Evolutionary conservation across 2,329 filamentous ascomycete species (phyloP).

Genomic region (Penicillium sp.): DNA sequence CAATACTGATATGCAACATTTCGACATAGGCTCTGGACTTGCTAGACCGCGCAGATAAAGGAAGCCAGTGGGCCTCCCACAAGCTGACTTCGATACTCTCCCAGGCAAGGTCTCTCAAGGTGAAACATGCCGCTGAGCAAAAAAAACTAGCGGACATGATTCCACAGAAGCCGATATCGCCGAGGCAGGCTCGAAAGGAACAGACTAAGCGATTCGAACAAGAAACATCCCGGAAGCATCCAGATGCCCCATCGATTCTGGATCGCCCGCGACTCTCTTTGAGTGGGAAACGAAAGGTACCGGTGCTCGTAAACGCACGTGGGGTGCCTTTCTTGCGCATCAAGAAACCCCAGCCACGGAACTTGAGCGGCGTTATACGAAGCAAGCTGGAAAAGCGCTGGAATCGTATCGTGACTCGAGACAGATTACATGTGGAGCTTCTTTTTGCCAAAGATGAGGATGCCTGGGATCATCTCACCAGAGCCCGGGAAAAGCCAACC

Average conservation of each 20-base stretch:
- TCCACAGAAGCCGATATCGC: conserved; percentile 29
- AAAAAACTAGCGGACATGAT: conserved; percentile 18
- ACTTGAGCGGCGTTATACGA: conserved; percentile 43
- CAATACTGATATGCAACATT: conserved; percentile 10
- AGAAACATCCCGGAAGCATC: conserved; percentile 37
- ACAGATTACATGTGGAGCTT: conserved; percentile 36
- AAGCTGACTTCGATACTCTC: conserved; percentile 35
- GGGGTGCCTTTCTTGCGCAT: conserved; percentile 50
- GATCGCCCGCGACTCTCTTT: conserved; percentile 40
- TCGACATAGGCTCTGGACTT: conserved; percentile 43
- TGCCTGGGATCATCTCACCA: conserved; percentile 44
- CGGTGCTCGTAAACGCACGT: conserved; percentile 47
- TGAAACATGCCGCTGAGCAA: conserved; percentile 29
- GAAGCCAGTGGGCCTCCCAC: conserved; percentile 29
- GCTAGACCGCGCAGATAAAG: conserved; percentile 38
- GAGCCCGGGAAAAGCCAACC: conserved; percentile 21
- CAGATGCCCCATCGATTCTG: conserved; percentile 40
- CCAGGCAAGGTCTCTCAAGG: conserved; percentile 28
- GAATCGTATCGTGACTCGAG: conserved; percentile 39
- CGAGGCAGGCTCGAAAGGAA: conserved; percentile 29
- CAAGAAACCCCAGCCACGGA: conserved; percentile 49
- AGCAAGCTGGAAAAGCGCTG: conserved; percentile 41
- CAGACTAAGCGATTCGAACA: conserved; percentile 33
- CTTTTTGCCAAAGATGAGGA: conserved; percentile 47
- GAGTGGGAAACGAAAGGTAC: conserved; percentile 45